Base-by-base conservation (phyloP, 768 basidiomycete genomes). In the Candolleomyces efflorescens region DNA sequence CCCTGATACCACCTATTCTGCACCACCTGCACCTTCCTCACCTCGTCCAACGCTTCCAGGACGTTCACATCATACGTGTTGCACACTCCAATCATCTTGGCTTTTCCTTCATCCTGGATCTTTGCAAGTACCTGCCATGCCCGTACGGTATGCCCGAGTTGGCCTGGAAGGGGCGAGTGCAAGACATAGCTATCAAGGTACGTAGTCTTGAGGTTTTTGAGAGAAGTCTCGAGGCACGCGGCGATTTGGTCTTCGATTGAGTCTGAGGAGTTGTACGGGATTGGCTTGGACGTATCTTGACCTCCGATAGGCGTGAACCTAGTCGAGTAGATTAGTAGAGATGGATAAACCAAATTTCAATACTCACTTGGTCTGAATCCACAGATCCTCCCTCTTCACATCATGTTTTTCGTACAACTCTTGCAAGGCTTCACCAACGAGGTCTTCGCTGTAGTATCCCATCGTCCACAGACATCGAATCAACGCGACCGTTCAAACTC, bases 1-100 rank as follows among this genome's bases (percentile, higher is more conserved):
- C 83, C 85, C 67, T 91, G 85, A 63, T 85, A 88, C 91, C 92
- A 95, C 50, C 92, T 75, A 68, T 92, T 90, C 68, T 92, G 92
- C 15, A 94, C 89, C 27, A 92, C 82, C 56, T 89, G 80, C 4
- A 89, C 81, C 59, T 81, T 78, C 54, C 84, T 74, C 62, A 79
- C 73, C 17, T 77, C 72, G 38, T 76, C 77, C 45, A 92, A 69
- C 15, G 78, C 77, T 26, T 74, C 69, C 13, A 94, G 78, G 12
- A 83, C 58, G 3, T 65, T 64, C 1, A 84, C 77, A 58, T 90
- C 86, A 63, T 93, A 91, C 3, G 83, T 77, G 66, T 93, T 93
- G 73, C 89, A 89, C 48, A 94, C 74, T 1, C 92, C 91, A 47
- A 91, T 89, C 65, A 74, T 67, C 59, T 73, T 76, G 11, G 87